phyloP scores from a whole-genome alignment of 2,329 filamentous ascomycete species.

The Aureobasidium pullulans region DNA sequence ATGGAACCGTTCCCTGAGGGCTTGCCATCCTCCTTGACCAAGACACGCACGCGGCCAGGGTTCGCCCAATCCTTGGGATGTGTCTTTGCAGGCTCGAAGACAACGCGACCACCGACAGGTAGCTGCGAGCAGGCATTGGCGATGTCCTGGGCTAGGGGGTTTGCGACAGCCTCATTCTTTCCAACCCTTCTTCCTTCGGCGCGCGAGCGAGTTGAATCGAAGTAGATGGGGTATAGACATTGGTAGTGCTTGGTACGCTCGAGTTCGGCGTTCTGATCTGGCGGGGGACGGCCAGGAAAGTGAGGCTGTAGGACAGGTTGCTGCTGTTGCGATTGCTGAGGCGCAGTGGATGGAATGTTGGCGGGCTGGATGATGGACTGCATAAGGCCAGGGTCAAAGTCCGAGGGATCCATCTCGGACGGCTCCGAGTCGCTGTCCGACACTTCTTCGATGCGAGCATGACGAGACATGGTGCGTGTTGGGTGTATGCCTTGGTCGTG shows the following conservation, averaged over 20 bases:
- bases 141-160: slow-evolving; percentile 84
- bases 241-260: slow-evolving; percentile 67
- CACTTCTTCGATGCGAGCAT: slow-evolving; percentile 87
- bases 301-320: slow-evolving; percentile 24
- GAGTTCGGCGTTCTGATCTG: slow-evolving; percentile 38
- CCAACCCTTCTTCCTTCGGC: slow-evolving; percentile 76
- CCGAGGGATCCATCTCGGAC: slow-evolving; percentile 68
- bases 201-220: slow-evolving; percentile 68
- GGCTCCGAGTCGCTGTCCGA: slow-evolving; percentile 77
- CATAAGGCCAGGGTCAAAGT: slow-evolving; percentile 30
- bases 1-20: slow-evolving; percentile 42
- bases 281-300: slow-evolving; percentile 12
- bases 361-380: slow-evolving; percentile 19
- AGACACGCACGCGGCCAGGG: slow-evolving; percentile 78
- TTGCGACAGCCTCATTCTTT: slow-evolving; percentile 63
- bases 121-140: slow-evolving; percentile 73
- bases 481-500: not conserved
- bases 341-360: slow-evolving; percentile 15
- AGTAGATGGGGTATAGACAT: slow-evolving; percentile 93
- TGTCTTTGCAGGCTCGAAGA: slow-evolving; percentile 84
- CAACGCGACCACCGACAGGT: slow-evolving; percentile 52
- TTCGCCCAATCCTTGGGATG: slow-evolving; percentile 98
- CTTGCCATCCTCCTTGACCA: slow-evolving; percentile 57
- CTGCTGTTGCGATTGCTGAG: slow-evolving; percentile 26
- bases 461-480: slow-evolving; percentile 56